A percentile compares a stretch with the other conserved stretches of the same genome.
phyloP scores from a whole-genome alignment of 768 basidiomycete species.

The Clitopilus hobsonii region DNA sequence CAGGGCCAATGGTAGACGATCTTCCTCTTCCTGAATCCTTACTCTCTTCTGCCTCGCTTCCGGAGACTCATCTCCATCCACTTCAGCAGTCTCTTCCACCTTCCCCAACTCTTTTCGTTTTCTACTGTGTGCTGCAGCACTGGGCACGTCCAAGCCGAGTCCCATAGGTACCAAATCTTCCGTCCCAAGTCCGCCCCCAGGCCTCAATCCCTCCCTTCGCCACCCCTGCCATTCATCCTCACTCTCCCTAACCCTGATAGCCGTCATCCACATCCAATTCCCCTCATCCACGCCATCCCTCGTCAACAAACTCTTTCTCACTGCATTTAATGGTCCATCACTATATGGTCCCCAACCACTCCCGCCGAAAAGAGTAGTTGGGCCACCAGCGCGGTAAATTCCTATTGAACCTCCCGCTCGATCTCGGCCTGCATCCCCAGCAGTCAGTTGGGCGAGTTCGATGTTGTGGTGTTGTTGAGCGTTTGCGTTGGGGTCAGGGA shows the following conservation, averaged over 20 bases:
- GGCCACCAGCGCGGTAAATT: slow-evolving; percentile 86
- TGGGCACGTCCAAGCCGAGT: slow-evolving; percentile 20
- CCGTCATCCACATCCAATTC: slow-evolving; percentile 89
- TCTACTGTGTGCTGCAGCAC: slow-evolving; percentile 2
- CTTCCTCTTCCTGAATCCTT: slow-evolving; percentile 22
- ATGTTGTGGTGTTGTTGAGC: slow-evolving; percentile 32
- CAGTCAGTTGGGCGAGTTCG: slow-evolving; percentile 35
- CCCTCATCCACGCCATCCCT: slow-evolving; percentile 82
- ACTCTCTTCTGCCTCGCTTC: slow-evolving; percentile 21
- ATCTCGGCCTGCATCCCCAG: slow-evolving; percentile 32
- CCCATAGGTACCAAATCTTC: slow-evolving; percentile 22
- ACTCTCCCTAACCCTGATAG: slow-evolving; percentile 57
- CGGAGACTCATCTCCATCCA: slow-evolving; percentile 16
- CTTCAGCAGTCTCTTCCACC: slow-evolving; percentile 22
- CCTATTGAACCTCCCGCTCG: slow-evolving; percentile 53
- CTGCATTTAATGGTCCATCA: slow-evolving; percentile 80
- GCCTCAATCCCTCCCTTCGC: slow-evolving; percentile 48
- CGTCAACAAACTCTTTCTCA: slow-evolving; percentile 72
- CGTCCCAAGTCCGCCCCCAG: slow-evolving; percentile 43
- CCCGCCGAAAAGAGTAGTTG: slow-evolving; percentile 87
- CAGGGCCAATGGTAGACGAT: slow-evolving; percentile 51
- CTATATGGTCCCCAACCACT: slow-evolving; percentile 85
- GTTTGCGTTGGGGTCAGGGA: slow-evolving; percentile 65
- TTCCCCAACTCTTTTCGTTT: slow-evolving; percentile 25
- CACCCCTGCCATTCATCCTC: slow-evolving; percentile 61